Evolutionary conservation across 805 yeast species (phyloP).

Genomic region (Kuraishia hungarica): DNA sequence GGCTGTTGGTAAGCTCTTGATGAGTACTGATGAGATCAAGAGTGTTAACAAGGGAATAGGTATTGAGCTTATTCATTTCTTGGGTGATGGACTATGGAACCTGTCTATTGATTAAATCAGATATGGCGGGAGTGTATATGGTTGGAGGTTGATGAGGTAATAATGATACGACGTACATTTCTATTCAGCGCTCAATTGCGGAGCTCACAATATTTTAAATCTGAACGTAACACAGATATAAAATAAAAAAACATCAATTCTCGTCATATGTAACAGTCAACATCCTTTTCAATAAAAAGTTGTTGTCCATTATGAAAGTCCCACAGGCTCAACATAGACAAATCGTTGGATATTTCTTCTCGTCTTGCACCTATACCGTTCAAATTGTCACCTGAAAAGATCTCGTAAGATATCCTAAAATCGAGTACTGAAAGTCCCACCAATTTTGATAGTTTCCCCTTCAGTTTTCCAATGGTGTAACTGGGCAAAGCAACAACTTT

Average conservation of each 20-base stretch:
- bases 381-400: not conserved
- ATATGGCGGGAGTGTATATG: not conserved
- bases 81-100: conserved; percentile 87
- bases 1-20: conserved; percentile 80
- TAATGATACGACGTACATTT: not conserved
- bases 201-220: too few species aligned
- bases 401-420: not conserved
- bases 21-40: conserved; percentile 88
- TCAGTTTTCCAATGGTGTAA: conserved; percentile 1
- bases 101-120: conserved; percentile 37
- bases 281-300: not conserved
- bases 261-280: not conserved
- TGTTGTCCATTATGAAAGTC: not conserved
- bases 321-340: not conserved
- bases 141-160: not conserved
- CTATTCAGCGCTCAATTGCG: too few species aligned
- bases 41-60: conserved; percentile 81
- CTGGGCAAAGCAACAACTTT: not conserved
- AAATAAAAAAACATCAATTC: not conserved
- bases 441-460: conserved; percentile 1
- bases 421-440: not conserved
- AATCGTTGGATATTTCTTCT: not conserved
- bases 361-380: not conserved
- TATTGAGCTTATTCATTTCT: conserved; percentile 70
- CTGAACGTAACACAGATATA: too few species aligned